phyloP scores from a whole-genome alignment of 768 basidiomycete species.

The Rhodotorula paludigena region DNA sequence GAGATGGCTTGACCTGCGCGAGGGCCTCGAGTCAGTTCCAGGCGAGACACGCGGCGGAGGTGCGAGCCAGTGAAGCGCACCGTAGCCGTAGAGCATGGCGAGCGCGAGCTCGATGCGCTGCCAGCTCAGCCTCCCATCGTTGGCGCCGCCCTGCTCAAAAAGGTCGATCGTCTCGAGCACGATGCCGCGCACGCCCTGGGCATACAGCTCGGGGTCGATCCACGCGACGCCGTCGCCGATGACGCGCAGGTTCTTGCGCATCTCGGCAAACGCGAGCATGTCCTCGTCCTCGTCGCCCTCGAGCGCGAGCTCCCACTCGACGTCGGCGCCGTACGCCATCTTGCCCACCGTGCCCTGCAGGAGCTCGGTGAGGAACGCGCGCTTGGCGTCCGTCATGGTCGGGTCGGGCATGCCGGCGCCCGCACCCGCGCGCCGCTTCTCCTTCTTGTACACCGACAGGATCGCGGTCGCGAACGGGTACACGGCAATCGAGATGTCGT shows the following conservation, averaged over 20 bases:
- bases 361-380: conserved; percentile 71
- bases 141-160: conserved; percentile 54
- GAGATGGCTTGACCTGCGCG: conserved; percentile 33
- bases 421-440: conserved; percentile 54
- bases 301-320: conserved; percentile 52
- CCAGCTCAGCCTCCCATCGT: conserved; percentile 68
- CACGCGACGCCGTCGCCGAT: conserved; percentile 81
- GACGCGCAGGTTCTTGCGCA: conserved; percentile 82
- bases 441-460: conserved; percentile 68
- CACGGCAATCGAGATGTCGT: conserved; percentile 79
- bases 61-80: conserved; percentile 57
- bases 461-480: conserved; percentile 73
- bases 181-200: conserved; percentile 65
- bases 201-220: conserved; percentile 80
- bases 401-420: conserved; percentile 48
- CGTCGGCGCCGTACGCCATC: conserved; percentile 72
- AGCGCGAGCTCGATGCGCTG: conserved; percentile 86
- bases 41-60: no score
- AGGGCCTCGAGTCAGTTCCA: not conserved
- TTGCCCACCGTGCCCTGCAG: conserved; percentile 75
- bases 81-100: conserved; percentile 89
- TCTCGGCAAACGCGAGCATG: conserved; percentile 72
- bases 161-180: conserved; percentile 64
- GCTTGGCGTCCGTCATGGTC: conserved; percentile 52
- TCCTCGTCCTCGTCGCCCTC: conserved; percentile 80